Base-by-base conservation (phyloP, 2,329 filamentous ascomycete species). In the Exophiala viscosa region DNA sequence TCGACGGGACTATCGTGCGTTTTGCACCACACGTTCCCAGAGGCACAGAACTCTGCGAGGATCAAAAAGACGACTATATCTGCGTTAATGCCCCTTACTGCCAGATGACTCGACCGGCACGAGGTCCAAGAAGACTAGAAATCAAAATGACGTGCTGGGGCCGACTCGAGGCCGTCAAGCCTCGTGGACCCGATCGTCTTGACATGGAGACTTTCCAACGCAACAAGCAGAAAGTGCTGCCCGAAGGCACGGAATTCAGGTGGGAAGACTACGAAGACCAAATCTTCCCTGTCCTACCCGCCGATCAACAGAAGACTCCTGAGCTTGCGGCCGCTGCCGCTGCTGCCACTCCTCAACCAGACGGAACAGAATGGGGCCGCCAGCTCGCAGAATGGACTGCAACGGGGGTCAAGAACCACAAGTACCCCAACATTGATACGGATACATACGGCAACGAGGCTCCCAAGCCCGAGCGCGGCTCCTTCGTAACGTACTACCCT, bases 81-180 rank as follows among this genome's bases (percentile, higher is more conserved):
- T 55, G 51, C 44, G 46, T 60, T 9, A 60, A 60, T 35, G 47
- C 42, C 10, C 10, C 39, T 1, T 34, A 44, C 17, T 33, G 47
- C 33, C 48, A 48, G 31, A 31, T 15, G 8, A 41, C 34, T 9
- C 31, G 14, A 17, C 32, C 41, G 6, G 23, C 23, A 28, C 8
- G 4, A 3, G 41, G 15, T 0, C 11, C 47, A 32, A 51, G 15
- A 43, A 53, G 18, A 38, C 15, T 55, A 14, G 20, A 43, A 6
- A 47, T 62, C 43, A 57, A 54, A 44, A 62, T 62, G 60, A 60
- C 51, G 3, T 62, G 60, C 41, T 62, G 58, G 51, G 48, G 48
- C 10, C 33, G 54, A 31, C 48, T 62, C 41, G 58, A 62, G 48
- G 60, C 58, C 11, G 49, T 53, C 9, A 46, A 54, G 10, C 56